These are phyloP conservation scores for Magnaporthales sp. DNA, from an alignment of 2,329 filamentous ascomycete genomes.

Conservation along the genomic window DNA sequence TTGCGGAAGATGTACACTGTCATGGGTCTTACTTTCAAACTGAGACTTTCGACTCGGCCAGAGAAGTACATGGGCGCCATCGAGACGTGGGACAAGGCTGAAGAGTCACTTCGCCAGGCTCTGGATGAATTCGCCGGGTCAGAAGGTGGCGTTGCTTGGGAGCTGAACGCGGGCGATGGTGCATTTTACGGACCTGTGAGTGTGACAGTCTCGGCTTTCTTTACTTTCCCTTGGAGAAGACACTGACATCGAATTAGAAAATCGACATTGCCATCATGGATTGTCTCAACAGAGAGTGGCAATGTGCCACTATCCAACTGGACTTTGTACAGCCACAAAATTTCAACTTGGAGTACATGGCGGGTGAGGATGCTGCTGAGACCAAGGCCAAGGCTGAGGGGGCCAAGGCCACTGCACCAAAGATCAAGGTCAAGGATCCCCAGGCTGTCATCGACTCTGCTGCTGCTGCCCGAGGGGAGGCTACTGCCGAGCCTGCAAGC, in stretches of 20 bases:
- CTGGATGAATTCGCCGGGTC: conserved; percentile 64
- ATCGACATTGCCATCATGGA: conserved; percentile 95
- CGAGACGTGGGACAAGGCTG: conserved; percentile 82
- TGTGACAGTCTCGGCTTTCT: conserved; percentile 71
- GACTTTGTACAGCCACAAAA: conserved; percentile 81
- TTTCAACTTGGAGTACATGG: conserved; percentile 83
- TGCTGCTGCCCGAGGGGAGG: not conserved
- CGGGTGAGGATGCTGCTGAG: conserved; percentile 48
- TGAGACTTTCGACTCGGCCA: conserved; percentile 84
- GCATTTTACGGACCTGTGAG: conserved; percentile 94
- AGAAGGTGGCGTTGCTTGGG: conserved; percentile 60
- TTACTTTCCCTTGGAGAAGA: not conserved
- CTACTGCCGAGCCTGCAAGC: conserved; percentile 9
- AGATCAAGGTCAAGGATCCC: conserved; percentile 6
- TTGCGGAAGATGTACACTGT: conserved; percentile 66
- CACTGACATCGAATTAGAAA: conserved; percentile 28
- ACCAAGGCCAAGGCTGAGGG: conserved; percentile 22
- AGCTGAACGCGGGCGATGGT: conserved; percentile 87
- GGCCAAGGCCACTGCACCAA: conserved; percentile 6
- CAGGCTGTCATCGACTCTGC: conserved; percentile 5
- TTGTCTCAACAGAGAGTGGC: conserved; percentile 69
- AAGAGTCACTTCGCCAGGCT: conserved; percentile 69
- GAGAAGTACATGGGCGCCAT: conserved; percentile 85
- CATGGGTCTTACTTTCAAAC: conserved; percentile 82
- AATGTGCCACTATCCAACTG: conserved; percentile 90